These are phyloP conservation scores for Periglandula ipomoeae DNA, from an alignment of 2,329 filamentous ascomycete genomes.

Conservation along the genomic window DNA sequence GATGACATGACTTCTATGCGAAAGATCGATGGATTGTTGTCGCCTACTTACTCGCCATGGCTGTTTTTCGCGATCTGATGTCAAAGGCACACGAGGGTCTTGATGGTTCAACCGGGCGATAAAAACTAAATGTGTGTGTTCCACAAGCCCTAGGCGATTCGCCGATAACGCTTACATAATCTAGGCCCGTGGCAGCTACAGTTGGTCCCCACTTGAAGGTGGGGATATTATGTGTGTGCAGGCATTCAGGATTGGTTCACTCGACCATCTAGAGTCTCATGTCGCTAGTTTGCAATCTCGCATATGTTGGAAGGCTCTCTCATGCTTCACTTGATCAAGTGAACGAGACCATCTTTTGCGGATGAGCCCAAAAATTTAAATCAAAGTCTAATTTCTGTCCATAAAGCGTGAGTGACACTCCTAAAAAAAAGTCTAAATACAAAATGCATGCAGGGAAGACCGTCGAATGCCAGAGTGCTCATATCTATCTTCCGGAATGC, in stretches of 20 bases:
- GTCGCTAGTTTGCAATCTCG: too few relatives aligned
- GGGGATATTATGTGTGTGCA: too few relatives aligned
- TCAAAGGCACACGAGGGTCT: not conserved
- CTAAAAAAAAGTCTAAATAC: not conserved
- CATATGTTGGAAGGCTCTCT: too few relatives aligned
- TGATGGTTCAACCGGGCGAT: not conserved
- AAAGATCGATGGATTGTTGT: not conserved
- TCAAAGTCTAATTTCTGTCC: too few relatives aligned
- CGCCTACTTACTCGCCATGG: slow-evolving; percentile 9
- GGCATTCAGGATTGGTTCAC: too few relatives aligned
- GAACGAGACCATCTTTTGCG: too few relatives aligned
- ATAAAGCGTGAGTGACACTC: not conserved
- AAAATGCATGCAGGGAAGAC: not conserved
- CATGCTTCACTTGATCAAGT: too few relatives aligned
- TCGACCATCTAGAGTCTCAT: too few relatives aligned
- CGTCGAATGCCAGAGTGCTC: not conserved
- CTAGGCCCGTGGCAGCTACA: too few relatives aligned
- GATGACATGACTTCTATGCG: not conserved
- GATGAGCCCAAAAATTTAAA: too few relatives aligned
- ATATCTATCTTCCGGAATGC: not conserved
- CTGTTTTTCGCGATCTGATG: slow-evolving; percentile 5
- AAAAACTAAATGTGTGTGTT: slow-evolving; percentile 8
- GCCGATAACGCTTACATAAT: slow-evolving; percentile 8
- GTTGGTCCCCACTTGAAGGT: too few relatives aligned
- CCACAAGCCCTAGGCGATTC: slow-evolving; percentile 16